Evolutionary conservation across 75 land plant species (phyloP), one percentile per base, ranked within the genome.

Genomic region (Cunninghamia lanceolata): DNA sequence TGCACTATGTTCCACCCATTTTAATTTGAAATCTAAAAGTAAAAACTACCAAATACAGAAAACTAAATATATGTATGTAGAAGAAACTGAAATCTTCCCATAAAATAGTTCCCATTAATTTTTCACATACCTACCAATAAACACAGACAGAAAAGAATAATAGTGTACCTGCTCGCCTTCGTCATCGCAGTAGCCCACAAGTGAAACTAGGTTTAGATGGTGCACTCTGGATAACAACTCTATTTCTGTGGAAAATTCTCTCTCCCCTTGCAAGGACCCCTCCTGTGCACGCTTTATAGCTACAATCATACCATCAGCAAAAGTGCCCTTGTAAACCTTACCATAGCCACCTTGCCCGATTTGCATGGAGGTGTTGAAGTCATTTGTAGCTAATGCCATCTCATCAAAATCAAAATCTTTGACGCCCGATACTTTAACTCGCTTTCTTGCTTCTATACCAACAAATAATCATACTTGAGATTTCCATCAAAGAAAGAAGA

Each of bases 341-440:
- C 95, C 95, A 89, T 93, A 94, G 28, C 95, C 94, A 35, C 93
- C 93, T 87, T 88, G 88, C 59, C 93, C 93, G 73, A 93, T 73
- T 75, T 86, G 80, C 45, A 83, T 71, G 2, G 88, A 86, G 30
- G 54, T 80, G 80, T 79, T 84, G 76, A 94, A 94, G 40, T 87
- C 86, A 85, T 91, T 84, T 28, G 94, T 91, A 21, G 94, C 95
- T 36, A 68, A 40, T 39, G 87, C 88, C 88, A 93, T 87, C 86
- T 93, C 94, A 21, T 66, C 70, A 84, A 80, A 93, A 76, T 90
- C 82, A 56, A 93, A 94, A 30, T 68, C 83, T 70, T 87, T 90
- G 34, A 94, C 89, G 68, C 93, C 95, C 46, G 86, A 90, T 39
- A 97, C 93, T 86, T 91, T 97, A 32, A 94, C 91, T 42, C 87